Evolutionary conservation across 2,329 filamentous ascomycete species (phyloP), one percentile per base, ranked within the genome.

Genomic region (Emergomyces orientalis): DNA sequence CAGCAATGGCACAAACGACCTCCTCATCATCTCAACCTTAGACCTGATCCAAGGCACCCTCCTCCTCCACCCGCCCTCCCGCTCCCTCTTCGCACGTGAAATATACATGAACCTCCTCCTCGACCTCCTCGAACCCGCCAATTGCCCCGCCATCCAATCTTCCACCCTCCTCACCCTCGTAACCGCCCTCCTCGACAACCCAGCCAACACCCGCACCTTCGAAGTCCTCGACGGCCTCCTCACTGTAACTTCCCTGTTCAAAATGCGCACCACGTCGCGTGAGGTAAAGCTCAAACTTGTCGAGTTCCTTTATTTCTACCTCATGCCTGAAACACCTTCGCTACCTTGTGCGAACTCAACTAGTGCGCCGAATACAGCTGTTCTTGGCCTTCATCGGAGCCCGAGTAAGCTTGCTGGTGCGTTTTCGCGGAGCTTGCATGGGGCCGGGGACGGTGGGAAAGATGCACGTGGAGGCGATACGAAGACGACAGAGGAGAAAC

Each of bases 251-350:
- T 93, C 89, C 11, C 83, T 97, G 59, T 97, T 97, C 84, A 96
- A 95, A 76, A 89, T 88, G 66, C 87, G 91, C 65, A 86, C 87
- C 67, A 97, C 93, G 3, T 86, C 86, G 30, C 86, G 91, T 65
- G 90, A 93, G 70, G 92, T 97, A 67, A 97, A 96, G 79, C 84
- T 96, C 72, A 94, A 96, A 75, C 85, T 96, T n/a, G 88, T 97
- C 69, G 94, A 97, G 76, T 97, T 97, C 73, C 79, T 99, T 60
- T 97, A 97, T 80, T 97, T 97, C 77, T 99, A 97, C 76, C 87
- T 99, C 69, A 96, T 97, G 88, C 92, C 93, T 59, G 94, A 99
- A 77, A 85, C 84, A 0, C 86, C 80, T 1, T 45, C 55, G 30
- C n/a, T 69, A 49, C 63, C 69, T 13, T 27, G 67, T 64, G 43